Base-by-base conservation (phyloP, 441 rosid species). In the Raphanus hybrid region DNA sequence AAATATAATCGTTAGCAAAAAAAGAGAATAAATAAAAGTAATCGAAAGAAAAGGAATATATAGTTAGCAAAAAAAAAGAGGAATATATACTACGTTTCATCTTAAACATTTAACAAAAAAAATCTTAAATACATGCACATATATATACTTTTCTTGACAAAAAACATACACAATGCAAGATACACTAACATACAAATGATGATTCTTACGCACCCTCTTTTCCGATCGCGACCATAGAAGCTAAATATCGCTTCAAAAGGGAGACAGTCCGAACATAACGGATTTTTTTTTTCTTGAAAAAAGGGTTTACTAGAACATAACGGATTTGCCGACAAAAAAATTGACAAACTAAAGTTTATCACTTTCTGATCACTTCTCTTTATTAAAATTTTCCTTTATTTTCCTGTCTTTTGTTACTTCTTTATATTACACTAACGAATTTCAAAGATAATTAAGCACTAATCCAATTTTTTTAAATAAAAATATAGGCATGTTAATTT, bases 291-390 rank as follows among this genome's bases (percentile, higher is more conserved):
- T 18, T 18, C 1, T 18, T 18, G 0, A 1, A 18, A 18, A 18
- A 18, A 18, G 18, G 18, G 18, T 18, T 18, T 18, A 18, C 18
- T 18, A 18, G 18, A 18, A 27, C 63, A 69, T 32, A 79, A 69
- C 2, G 71, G 75, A 55, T 57, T 69, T 74, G 54, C 75, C 78
- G 75, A 79, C 78, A 79, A 69, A 73, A 43, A 41, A 32, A 41
- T 6, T 12, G 69, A 18, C 48, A 23, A 23, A 64, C 16, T 73
- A 41, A 73, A 65, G 16, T 65, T 66, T 45, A 58, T 12, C 75
- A 71, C 60, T 43, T 54, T 59, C 62, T 27, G 35, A 59, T 61
- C 27, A 14, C 58, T 9, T 57, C 32, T 55, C 27, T 69, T 41
- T 20, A 20, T 66, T 43, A 5, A 23, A 1, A 9, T 26, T 9